These are phyloP conservation scores for Rhododendron vialii DNA, from an alignment of 148 eudicot species.

Conservation along the genomic window DNA sequence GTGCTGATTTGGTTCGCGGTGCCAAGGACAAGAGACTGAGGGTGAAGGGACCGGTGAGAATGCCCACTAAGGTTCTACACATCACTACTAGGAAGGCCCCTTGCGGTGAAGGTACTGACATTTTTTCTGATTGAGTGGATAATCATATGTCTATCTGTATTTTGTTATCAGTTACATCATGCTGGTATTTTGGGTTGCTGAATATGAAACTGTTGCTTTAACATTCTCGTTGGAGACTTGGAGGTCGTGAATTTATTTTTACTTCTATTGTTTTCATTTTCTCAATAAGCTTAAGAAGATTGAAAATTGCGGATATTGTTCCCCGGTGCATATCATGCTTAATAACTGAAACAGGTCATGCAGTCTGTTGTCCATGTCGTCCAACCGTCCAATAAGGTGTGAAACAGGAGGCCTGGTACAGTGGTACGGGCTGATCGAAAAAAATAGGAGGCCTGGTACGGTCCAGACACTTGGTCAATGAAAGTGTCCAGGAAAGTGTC, in stretches of 20 bases:
- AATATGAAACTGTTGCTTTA: neutral
- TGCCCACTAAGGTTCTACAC: slow-evolving; percentile 85
- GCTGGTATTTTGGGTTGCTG: neutral
- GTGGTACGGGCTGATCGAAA: too few species aligned
- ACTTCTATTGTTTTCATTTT: neutral
- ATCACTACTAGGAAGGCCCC: slow-evolving; percentile 92
- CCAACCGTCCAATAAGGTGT: neutral
- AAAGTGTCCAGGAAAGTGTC: too few species aligned
- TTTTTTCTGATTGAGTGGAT: neutral
- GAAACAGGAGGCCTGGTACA: neutral
- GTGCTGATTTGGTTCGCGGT: slow-evolving; percentile 15
- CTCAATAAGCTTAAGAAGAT: neutral
- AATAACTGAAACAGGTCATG: neutral
- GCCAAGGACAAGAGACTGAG: slow-evolving; percentile 36
- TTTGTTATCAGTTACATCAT: neutral
- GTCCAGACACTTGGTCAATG: too few species aligned
- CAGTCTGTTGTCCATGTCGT: neutral
- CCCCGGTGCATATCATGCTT: neutral
- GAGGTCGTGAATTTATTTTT: neutral
- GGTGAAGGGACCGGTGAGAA: slow-evolving; percentile 93
- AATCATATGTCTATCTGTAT: neutral
- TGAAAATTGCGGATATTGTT: neutral
- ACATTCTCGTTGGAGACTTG: neutral
- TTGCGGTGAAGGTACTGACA: slow-evolving; percentile 82
- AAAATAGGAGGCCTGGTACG: too few species aligned